Conservation (phyloP, 2,329 filamentous ascomycete species). For the Penicillium sp. region DNA sequence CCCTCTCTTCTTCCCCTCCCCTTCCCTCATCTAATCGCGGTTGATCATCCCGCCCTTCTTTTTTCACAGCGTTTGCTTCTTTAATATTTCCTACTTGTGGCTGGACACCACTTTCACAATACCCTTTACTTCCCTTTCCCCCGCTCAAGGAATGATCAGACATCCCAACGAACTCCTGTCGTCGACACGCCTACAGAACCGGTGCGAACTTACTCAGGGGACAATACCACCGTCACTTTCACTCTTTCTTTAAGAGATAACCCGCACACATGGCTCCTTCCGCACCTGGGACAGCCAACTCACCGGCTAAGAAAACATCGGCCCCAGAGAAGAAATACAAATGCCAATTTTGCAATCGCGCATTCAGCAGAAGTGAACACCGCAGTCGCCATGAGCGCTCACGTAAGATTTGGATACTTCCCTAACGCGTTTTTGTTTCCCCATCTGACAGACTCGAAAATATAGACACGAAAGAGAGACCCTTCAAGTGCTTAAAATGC, state of each 20-base stretch:
- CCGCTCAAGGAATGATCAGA: conserved; percentile 47
- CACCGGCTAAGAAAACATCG: conserved; percentile 76
- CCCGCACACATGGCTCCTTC: conserved; percentile 42
- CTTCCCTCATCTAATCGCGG: conserved; percentile 21
- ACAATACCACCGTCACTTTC: conserved; percentile 36
- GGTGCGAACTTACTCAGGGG: conserved; percentile 44
- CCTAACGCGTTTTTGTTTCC: background rate
- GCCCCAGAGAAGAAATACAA: conserved; percentile 98
- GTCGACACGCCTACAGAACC: conserved; percentile 44
- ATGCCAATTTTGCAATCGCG: conserved; percentile 96
- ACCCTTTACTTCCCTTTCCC: conserved; percentile 21
- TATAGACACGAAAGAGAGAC: conserved; percentile 94
- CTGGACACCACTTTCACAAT: conserved; percentile 37
- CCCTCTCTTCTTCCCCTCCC: conserved; percentile 19
- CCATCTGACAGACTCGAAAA: background rate
- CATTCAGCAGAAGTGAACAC: conserved; percentile 96
- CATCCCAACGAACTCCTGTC: conserved; percentile 42
- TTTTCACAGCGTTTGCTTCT: conserved; percentile 20
- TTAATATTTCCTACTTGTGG: conserved; percentile 30
- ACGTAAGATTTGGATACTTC: conserved; percentile 67
- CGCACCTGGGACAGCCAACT: conserved; percentile 65
- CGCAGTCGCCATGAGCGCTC: conserved; percentile 95
- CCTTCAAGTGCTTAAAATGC: conserved; percentile 98
- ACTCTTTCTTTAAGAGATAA: conserved; percentile 28
- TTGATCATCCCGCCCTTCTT: conserved; percentile 27